phyloP scores from a whole-genome alignment of 495 filamentous ascomycete genomes.

The Penicillium argentinense region DNA sequence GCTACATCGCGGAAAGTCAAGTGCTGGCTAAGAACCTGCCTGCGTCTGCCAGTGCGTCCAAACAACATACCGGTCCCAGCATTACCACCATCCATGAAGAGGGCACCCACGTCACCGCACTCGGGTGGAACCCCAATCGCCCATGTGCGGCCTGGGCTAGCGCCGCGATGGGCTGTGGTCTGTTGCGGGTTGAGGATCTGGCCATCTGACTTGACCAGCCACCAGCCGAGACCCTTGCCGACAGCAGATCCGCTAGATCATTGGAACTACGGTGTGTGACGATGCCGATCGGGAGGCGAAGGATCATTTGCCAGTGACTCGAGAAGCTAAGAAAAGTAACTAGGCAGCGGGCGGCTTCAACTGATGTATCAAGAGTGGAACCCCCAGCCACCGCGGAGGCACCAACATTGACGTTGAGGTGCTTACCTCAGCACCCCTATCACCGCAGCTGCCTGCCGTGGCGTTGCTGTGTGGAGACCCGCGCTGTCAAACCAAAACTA shows the following conservation, averaged over 20 bases:
- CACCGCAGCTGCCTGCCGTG: constrained; percentile 5
- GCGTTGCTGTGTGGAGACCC: constrained; percentile 13
- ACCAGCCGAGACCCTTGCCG: neutral
- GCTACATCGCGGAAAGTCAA: constrained; percentile 51
- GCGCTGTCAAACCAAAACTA: neutral
- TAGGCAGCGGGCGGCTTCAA: constrained; percentile 25
- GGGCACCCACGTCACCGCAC: constrained; percentile 50
- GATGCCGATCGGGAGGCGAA: constrained; percentile 1
- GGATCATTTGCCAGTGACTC: neutral
- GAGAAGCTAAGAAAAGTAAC: constrained; percentile 25
- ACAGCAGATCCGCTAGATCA: constrained; percentile 9
- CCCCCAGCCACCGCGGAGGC: constrained; percentile 29
- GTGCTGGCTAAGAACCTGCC: constrained; percentile 34
- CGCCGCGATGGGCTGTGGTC: constrained; percentile 60
- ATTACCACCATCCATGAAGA: constrained; percentile 59
- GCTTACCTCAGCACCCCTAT: constrained; percentile 12
- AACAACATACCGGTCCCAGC: constrained; percentile 35
- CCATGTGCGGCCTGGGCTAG: constrained; percentile 63
- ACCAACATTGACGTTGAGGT: too few relatives aligned
- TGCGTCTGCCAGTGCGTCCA: constrained; percentile 30
- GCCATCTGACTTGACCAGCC: constrained; percentile 35
- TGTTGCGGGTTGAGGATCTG: constrained; percentile 69
- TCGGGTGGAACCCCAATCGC: constrained; percentile 69
- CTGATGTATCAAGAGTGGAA: constrained; percentile 12
- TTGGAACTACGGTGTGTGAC: constrained; percentile 3